Conservation (phyloP, 2,329 filamentous ascomycete genomes). For the Beauveria sp. region DNA sequence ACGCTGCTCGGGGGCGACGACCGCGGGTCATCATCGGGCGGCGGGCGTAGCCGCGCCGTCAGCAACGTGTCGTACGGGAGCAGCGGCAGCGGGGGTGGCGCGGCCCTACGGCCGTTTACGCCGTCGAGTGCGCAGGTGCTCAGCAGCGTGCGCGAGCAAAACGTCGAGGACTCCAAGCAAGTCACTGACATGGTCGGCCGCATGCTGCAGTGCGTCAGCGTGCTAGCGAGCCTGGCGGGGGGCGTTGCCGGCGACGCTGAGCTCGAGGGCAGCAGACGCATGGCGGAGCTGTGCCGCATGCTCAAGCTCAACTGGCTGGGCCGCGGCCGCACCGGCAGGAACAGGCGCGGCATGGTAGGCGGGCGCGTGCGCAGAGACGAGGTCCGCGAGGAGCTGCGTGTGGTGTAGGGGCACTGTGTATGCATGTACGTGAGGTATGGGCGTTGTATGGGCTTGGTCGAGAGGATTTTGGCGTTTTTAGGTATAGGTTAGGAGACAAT, state of each 20-base stretch:
- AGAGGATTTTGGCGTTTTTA: neutral
- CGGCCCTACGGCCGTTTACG: constrained; percentile 42
- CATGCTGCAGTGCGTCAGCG: constrained; percentile 94
- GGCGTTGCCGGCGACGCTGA: constrained; percentile 51
- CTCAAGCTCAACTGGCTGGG: constrained; percentile 97
- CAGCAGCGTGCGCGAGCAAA: constrained; percentile 46
- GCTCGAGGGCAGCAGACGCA: constrained; percentile 67
- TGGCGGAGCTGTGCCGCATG: constrained; percentile 76
- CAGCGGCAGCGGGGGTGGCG: constrained; percentile 36
- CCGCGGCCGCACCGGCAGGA: constrained; percentile 78
- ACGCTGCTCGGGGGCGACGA: constrained; percentile 62
- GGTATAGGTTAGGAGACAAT: constrained; percentile 1
- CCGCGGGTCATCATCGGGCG: constrained; percentile 35
- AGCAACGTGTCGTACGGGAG: constrained; percentile 70
- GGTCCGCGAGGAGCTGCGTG: constrained; percentile 33
- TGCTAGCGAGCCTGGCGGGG: constrained; percentile 65
- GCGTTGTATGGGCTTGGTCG: neutral
- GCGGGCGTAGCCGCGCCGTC: constrained; percentile 68
- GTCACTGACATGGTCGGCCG: constrained; percentile 90
- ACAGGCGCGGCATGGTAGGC: constrained; percentile 83
- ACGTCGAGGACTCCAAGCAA: constrained; percentile 62
- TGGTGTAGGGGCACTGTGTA: constrained; percentile 19
- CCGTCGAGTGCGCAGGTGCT: constrained; percentile 32
- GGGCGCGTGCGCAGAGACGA: constrained; percentile 44
- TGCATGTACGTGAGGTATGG: neutral